phyloP scores from a whole-genome alignment of 2,329 filamentous ascomycete species.

The Pseudocercospora cruenta region DNA sequence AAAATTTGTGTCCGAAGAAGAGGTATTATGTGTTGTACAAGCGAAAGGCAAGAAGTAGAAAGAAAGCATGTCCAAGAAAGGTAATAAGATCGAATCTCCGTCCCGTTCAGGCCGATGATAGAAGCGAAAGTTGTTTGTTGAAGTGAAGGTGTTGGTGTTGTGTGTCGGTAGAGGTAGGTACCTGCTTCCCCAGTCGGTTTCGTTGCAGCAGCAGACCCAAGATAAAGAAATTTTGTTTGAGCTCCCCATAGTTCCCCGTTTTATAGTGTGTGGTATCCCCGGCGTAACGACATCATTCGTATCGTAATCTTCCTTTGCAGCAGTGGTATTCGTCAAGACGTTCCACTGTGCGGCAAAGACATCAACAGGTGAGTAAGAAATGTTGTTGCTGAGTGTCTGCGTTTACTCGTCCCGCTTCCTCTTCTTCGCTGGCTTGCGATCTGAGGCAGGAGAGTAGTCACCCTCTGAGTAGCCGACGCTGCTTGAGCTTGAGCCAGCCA shows the following conservation, averaged over 20 bases:
- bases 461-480: slow-evolving; percentile 39
- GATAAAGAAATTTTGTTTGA: neutral
- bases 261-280: slow-evolving; percentile 5
- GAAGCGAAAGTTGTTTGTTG: neutral
- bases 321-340: neutral
- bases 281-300: slow-evolving; percentile 11
- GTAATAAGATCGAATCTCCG: neutral
- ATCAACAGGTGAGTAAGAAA: slow-evolving; percentile 3
- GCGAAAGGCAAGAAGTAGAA: neutral
- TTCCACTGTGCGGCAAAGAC: slow-evolving; percentile 1
- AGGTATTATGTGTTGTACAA: slow-evolving; percentile 5
- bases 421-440: slow-evolving; percentile 43
- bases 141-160: slow-evolving; percentile 2
- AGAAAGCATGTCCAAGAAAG: slow-evolving; percentile 6
- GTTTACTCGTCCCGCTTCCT: slow-evolving; percentile 50
- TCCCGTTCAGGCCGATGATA: neutral
- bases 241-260: slow-evolving; percentile 2
- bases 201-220: neutral
- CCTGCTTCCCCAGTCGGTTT: neutral
- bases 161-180: neutral
- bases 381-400: neutral
- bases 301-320: neutral
- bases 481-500: slow-evolving; percentile 60
- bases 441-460: slow-evolving; percentile 29
- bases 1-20: neutral